Conservation (phyloP, 2,329 filamentous ascomycete species). For the Mariannaea elegans region DNA sequence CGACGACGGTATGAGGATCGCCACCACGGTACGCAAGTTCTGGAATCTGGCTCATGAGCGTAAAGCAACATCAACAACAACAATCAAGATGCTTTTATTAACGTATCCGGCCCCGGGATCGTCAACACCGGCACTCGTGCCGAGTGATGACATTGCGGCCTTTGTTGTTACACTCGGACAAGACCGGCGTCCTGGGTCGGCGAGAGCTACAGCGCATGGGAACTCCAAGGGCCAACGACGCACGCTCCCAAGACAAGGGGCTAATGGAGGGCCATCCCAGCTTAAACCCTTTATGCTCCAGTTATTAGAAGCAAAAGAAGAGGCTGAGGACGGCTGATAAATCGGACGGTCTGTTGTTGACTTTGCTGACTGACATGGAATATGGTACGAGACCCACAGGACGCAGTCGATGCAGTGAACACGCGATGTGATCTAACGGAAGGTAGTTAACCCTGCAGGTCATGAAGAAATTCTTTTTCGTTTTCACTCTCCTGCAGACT, state of each 20-base stretch:
- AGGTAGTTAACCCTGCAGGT: background rate
- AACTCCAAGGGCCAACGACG: slow-evolving; percentile 1
- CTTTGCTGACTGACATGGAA: background rate
- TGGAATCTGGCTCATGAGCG: slow-evolving; percentile 5
- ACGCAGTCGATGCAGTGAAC: no score
- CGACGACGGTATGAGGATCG: background rate
- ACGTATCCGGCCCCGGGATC: slow-evolving; percentile 13
- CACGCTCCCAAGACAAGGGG: slow-evolving; percentile 7
- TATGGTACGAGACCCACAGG: slow-evolving; percentile 11
- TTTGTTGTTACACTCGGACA: slow-evolving; percentile 10
- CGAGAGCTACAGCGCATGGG: no score
- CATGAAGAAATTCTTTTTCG: background rate
- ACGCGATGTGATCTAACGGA: slow-evolving; percentile 8
- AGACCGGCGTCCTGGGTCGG: slow-evolving; percentile 10
- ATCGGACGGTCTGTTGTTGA: no score
- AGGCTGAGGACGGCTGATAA: background rate
- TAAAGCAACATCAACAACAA: background rate
- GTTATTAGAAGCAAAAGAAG: slow-evolving; percentile 5
- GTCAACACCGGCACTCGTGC: no score
- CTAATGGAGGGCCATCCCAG: slow-evolving; percentile 11
- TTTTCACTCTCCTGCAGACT: background rate
- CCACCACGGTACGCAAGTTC: slow-evolving; percentile 3
- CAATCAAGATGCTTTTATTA: slow-evolving; percentile 21
- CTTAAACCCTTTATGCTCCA: slow-evolving; percentile 19
- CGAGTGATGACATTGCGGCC: no score